Evolutionary conservation across 148 eudicot genomes (phyloP), one percentile per base, ranked within the genome.

Genomic region (Beta vulgaris): DNA sequence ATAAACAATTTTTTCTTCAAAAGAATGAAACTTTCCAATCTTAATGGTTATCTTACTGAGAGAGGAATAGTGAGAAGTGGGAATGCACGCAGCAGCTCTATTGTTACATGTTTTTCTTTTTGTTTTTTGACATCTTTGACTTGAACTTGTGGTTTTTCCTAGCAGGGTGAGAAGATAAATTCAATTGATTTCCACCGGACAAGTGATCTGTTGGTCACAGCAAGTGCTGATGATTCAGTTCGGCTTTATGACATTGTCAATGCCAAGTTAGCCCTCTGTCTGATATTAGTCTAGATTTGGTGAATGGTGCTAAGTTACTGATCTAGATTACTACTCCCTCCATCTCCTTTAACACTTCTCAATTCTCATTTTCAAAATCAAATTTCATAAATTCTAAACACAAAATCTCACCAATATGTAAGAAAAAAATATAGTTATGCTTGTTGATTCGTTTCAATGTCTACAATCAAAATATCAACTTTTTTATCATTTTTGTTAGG

Each of bases 161-260:
- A 80, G 54, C 83, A 95, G 99, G 98, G 79, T 77, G 99, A 91
- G 65, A 88, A 91, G 81, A 91, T 95, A 80, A 92, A 89, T 78
- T 87, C 96, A 69, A 77, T 95, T 76, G 99, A 95, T 84, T 95
- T 95, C 80, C 99, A 95, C 70, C 90, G 99, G 35, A 87, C 96
- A 46, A 84, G 77, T 71, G 99, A 95, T 88, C 84, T 95, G 65
- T 79, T 95, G 74, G 86, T 95, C 61, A 92, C 99, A 43, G 80
- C 97, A 14, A 81, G 94, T 53, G 99, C 89, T 80, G 99, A 95
- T 85, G 99, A 95, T 82, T 92, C 96, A 15, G 91, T 95, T 57
- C 91, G 97, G 40, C 82, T 95, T 23, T 95, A 89, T 83, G 99
- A 95, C 82, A 88, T 90, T 76, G 89, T 87, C 59, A 88, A 79